Percentiles rank a stretch among this genome's conserved stretches.
phyloP scores from a whole-genome alignment of 1,284 basidiomycete genomes.

The Boletus subluridellus region DNA sequence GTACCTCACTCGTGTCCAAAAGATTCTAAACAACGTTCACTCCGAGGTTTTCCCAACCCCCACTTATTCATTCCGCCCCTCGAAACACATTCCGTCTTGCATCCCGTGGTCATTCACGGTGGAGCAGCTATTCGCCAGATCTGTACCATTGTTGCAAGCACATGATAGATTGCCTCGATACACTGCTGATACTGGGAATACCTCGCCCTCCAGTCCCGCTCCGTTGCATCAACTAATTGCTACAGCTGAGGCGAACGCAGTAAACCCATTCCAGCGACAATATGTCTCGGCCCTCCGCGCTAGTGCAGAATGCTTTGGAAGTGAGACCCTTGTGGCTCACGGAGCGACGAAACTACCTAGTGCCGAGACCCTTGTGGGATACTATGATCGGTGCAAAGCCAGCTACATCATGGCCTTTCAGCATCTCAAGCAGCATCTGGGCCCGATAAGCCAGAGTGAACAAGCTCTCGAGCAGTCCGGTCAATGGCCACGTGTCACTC shows the following conservation, averaged over 20 bases:
- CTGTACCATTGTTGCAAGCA: too few species aligned
- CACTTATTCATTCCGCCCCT: slow-evolving; percentile 16
- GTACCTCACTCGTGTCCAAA: slow-evolving; percentile 29
- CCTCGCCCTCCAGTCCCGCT: background rate
- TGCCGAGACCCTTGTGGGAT: slow-evolving; percentile 4
- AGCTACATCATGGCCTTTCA: slow-evolving; percentile 2
- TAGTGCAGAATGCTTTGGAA: too few species aligned
- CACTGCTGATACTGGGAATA: too few species aligned
- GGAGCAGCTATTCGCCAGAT: too few species aligned
- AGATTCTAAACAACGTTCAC: background rate
- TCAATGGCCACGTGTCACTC: slow-evolving; percentile 29
- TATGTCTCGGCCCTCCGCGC: too few species aligned
- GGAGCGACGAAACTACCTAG: background rate
- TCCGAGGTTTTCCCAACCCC: background rate
- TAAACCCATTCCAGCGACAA: slow-evolving; percentile 13
- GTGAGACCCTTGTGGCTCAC: too few species aligned
- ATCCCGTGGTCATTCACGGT: too few species aligned
- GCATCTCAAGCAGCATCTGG: too few species aligned
- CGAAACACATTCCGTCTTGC: background rate
- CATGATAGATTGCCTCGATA: too few species aligned
- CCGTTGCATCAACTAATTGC: slow-evolving; percentile 12
- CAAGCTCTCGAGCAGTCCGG: too few species aligned
- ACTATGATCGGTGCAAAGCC: slow-evolving; percentile 6
- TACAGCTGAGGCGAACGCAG: background rate
- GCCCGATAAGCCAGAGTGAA: too few species aligned